Percentiles rank a stretch among this genome's conserved stretches.
These are phyloP conservation scores for Citeromyces matritensis DNA, from an alignment of 805 yeast genomes.

Conservation along the genomic window DNA sequence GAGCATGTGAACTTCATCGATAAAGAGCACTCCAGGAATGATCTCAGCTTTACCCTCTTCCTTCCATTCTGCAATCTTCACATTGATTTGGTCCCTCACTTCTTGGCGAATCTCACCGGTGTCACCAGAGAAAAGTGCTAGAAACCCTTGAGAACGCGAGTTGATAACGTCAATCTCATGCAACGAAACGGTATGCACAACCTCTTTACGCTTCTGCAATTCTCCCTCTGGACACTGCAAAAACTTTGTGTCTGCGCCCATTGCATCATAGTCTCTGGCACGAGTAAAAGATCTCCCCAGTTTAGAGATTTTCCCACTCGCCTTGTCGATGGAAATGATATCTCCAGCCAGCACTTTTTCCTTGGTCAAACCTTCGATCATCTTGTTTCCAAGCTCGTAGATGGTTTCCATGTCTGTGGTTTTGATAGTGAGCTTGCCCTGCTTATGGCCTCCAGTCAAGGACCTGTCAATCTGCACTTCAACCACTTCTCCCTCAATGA, in stretches of 20 bases:
- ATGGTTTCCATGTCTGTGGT: conserved; percentile 98
- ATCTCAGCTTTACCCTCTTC: conserved; percentile 98
- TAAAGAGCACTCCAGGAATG: conserved; percentile 93
- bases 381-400: conserved; percentile 85
- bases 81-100: conserved; percentile 91
- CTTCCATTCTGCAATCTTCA: conserved; percentile 95
- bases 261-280: conserved; percentile 95
- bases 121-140: conserved; percentile 90
- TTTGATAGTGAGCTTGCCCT: conserved; percentile 92
- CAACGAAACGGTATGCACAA: conserved; percentile 93
- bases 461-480: conserved; percentile 91
- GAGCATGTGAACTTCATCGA: conserved; percentile 97
- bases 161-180: conserved; percentile 97
- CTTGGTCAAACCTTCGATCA: conserved; percentile 87
- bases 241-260: conserved; percentile 96
- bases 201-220: conserved; percentile 87
- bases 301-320: conserved; percentile 86
- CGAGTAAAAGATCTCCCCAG: conserved; percentile 93
- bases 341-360: conserved; percentile 97
- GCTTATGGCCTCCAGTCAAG: conserved; percentile 94
- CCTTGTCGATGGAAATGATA: conserved; percentile 88
- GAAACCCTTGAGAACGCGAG: conserved; percentile 94
- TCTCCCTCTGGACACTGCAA: conserved; percentile 99
- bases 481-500: conserved; percentile 97
- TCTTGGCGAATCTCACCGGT: conserved; percentile 96